Percentiles rank a stretch among this genome's conserved stretches.
These are phyloP conservation scores for Harringtonia lauricola DNA, from an alignment of 2,329 filamentous ascomycete species.

Conservation along the genomic window DNA sequence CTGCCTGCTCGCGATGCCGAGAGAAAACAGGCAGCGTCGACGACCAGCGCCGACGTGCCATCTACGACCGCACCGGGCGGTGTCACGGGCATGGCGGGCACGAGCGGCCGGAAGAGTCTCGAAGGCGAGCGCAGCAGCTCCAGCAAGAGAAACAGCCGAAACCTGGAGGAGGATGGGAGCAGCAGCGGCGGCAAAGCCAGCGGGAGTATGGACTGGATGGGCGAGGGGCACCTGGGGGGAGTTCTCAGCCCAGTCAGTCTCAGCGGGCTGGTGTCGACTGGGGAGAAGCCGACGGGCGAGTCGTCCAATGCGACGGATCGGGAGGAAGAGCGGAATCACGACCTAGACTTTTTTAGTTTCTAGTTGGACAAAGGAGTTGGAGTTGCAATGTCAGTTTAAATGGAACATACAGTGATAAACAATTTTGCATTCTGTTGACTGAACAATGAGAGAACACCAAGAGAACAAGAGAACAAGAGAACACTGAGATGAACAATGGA, in stretches of 20 bases:
- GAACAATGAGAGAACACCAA: not conserved
- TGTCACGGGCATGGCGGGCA: too few species aligned
- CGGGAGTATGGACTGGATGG: conserved; percentile 15
- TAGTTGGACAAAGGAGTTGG: not conserved
- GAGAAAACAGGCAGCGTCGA: not conserved
- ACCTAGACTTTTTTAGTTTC: conserved; percentile 1
- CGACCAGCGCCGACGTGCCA: too few species aligned
- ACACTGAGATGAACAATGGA: too few species aligned
- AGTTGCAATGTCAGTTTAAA: not conserved
- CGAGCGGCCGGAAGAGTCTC: not conserved
- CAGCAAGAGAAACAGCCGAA: not conserved
- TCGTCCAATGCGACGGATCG: too few species aligned
- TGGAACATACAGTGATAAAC: too few species aligned
- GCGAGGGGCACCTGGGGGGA: conserved; percentile 1
- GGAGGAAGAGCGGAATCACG: not conserved
- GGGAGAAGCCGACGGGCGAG: not conserved
- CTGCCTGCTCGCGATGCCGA: conserved; percentile 1
- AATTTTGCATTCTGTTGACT: too few species aligned
- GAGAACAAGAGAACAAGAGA: too few species aligned
- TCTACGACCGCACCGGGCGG: too few species aligned
- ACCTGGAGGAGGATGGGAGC: not conserved
- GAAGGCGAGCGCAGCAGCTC: not conserved
- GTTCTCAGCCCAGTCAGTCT: not conserved
- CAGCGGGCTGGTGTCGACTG: not conserved
- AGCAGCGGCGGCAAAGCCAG: not conserved